phyloP scores from a whole-genome alignment of 257 asterid species.

The Marsdenia floribunda region DNA sequence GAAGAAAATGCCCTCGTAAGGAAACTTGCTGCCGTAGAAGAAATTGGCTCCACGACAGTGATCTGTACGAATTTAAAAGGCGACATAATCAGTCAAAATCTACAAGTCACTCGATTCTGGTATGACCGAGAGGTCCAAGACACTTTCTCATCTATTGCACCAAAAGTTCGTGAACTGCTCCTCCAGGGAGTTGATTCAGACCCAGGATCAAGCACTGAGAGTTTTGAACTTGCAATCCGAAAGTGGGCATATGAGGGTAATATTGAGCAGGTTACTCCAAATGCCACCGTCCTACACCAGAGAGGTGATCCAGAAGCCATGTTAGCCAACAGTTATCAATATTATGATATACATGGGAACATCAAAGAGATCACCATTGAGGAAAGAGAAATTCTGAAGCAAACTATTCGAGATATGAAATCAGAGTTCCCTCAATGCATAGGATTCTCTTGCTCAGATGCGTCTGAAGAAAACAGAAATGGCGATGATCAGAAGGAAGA shows the following conservation, averaged over 20 bases:
- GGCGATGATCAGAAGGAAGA: background rate
- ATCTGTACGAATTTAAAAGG: slow-evolving; percentile 65
- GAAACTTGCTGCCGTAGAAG: slow-evolving; percentile 61
- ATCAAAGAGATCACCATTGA: slow-evolving; percentile 22
- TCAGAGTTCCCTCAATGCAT: slow-evolving; percentile 47
- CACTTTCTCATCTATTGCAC: slow-evolving; percentile 17
- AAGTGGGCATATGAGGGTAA: slow-evolving; percentile 25
- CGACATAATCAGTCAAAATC: slow-evolving; percentile 38
- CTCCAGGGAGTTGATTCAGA: slow-evolving; percentile 39
- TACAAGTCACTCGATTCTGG: slow-evolving; percentile 44
- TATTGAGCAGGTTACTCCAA: slow-evolving; percentile 26
- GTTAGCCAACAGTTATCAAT: slow-evolving; percentile 41
- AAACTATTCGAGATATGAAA: slow-evolving; percentile 43
- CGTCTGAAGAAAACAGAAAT: too few species aligned
- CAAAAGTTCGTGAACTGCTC: slow-evolving; percentile 31
- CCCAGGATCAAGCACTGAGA: slow-evolving; percentile 32
- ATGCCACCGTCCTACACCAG: slow-evolving; percentile 36
- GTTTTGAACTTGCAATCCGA: slow-evolving; percentile 46
- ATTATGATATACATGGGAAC: slow-evolving; percentile 28
- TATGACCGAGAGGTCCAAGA: slow-evolving; percentile 28
- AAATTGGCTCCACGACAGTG: slow-evolving; percentile 61
- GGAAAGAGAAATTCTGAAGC: slow-evolving; percentile 28
- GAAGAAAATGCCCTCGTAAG: slow-evolving; percentile 57
- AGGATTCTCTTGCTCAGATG: slow-evolving; percentile 45
- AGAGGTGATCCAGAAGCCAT: slow-evolving; percentile 63